Percentiles rank a stretch among this genome's conserved stretches.
phyloP scores from a whole-genome alignment of 257 asterid genomes.

The Marsdenia floribunda region DNA sequence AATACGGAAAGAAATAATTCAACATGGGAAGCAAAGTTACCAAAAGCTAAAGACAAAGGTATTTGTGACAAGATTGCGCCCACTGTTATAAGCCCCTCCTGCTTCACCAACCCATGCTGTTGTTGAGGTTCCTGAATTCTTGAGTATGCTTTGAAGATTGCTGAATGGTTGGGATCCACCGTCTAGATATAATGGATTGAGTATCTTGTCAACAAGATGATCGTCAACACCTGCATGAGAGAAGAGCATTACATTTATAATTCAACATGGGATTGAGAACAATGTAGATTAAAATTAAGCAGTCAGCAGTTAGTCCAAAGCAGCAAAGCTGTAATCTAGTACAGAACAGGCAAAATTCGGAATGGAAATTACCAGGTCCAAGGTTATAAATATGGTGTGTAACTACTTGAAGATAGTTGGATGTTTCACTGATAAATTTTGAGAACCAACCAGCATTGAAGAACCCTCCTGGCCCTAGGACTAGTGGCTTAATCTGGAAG shows the following conservation, averaged over 20 bases:
- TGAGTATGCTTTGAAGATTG: slow-evolving; percentile 44
- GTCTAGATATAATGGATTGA: slow-evolving; percentile 58
- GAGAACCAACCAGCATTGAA: slow-evolving; percentile 61
- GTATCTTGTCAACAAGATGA: slow-evolving; percentile 70
- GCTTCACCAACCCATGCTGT: slow-evolving; percentile 86
- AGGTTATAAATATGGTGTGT: slow-evolving; percentile 92
- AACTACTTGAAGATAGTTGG: slow-evolving; percentile 51
- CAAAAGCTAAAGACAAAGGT: slow-evolving; percentile 82
- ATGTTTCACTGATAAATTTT: slow-evolving; percentile 32
- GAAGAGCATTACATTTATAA: not conserved
- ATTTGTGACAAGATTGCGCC: slow-evolving; percentile 62
- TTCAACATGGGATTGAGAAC: not conserved
- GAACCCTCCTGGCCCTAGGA: slow-evolving; percentile 88
- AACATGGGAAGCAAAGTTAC: slow-evolving; percentile 27
- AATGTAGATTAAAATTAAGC: not conserved
- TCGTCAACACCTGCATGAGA: slow-evolving; percentile 45
- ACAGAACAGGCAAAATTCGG: not conserved
- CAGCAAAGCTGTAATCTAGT: not conserved
- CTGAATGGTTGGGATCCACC: slow-evolving; percentile 50
- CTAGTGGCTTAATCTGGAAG: slow-evolving; percentile 40
- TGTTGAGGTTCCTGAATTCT: slow-evolving; percentile 29
- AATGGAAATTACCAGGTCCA: slow-evolving; percentile 60
- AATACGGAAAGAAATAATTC: not conserved
- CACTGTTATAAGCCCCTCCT: slow-evolving; percentile 88
- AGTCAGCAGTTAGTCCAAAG: not conserved